Conservation (phyloP, 495 filamentous ascomycete species). For the Penicillium canescens region DNA sequence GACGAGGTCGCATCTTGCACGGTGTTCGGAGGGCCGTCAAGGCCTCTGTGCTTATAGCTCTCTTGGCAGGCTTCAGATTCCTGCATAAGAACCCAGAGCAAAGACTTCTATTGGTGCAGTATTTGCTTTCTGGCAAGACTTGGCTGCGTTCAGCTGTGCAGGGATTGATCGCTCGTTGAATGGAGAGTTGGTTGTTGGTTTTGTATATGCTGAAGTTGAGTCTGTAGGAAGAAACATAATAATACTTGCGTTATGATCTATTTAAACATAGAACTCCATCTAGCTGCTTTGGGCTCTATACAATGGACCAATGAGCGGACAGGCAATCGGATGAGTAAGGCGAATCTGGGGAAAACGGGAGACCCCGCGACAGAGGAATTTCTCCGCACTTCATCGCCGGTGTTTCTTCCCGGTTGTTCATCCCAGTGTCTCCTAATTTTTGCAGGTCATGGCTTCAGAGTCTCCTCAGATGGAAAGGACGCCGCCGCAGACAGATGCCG, state of each 20-base stretch:
- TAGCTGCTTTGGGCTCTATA: no score
- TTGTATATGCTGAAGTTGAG: no score
- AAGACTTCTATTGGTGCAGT: conserved; percentile 13
- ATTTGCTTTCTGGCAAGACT: conserved; percentile 12
- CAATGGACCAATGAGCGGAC: conserved; percentile 6
- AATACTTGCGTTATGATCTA: no score
- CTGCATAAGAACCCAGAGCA: conserved; percentile 16
- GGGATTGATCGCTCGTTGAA: neutral
- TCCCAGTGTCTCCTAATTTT: conserved; percentile 3
- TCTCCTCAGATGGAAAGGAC: conserved; percentile 36
- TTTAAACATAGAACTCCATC: no score
- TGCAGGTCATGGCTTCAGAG: conserved; percentile 38
- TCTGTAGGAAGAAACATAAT: no score
- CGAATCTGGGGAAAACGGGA: conserved; percentile 39
- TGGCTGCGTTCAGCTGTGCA: conserved; percentile 11
- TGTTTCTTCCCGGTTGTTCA: conserved; percentile 12
- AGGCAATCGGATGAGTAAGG: conserved; percentile 23
- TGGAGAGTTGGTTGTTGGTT: neutral
- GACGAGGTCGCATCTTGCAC: conserved; percentile 38
- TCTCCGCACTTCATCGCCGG: conserved; percentile 40
- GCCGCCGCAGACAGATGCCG: conserved; percentile 21
- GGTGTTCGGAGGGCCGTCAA: conserved; percentile 14
- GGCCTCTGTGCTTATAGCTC: conserved; percentile 17
- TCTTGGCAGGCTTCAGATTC: conserved; percentile 21
- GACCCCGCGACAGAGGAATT: conserved; percentile 45